Percentiles rank a stretch among this genome's conserved stretches.
Conservation (phyloP, 2,329 filamentous ascomycete species). For the Mariannaea sp. region DNA sequence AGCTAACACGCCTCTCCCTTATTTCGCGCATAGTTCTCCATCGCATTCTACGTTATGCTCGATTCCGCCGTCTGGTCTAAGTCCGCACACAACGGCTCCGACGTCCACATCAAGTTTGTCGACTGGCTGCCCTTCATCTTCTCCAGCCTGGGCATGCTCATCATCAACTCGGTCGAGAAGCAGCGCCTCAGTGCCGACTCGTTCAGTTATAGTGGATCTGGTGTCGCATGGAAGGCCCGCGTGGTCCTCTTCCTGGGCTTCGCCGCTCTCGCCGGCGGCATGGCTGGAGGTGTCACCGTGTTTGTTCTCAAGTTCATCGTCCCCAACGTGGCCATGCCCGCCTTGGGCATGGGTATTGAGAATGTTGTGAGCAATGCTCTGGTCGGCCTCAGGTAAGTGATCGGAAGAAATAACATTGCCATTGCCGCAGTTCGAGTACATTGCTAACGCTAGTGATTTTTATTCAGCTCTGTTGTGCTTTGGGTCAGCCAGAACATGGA, state of each 20-base stretch:
- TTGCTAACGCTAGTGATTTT: constrained; percentile 29
- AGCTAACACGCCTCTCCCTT: constrained; percentile 22
- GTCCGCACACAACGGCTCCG: constrained; percentile 61
- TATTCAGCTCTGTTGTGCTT: constrained; percentile 64
- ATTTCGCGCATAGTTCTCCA: constrained; percentile 62
- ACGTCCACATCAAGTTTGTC: constrained; percentile 66
- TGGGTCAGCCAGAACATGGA: constrained; percentile 76
- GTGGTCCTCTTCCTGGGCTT: constrained; percentile 71
- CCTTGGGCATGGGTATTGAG: constrained; percentile 67
- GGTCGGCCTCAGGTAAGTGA: constrained; percentile 62
- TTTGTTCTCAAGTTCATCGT: constrained; percentile 70
- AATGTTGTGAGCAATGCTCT: constrained; percentile 69
- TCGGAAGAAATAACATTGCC: background rate
- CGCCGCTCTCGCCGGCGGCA: constrained; percentile 66
- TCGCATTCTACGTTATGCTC: constrained; percentile 72
- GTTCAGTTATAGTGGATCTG: constrained; percentile 65
- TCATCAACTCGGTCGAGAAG: constrained; percentile 74
- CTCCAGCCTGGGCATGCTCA: constrained; percentile 69
- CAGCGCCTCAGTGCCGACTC: constrained; percentile 66
- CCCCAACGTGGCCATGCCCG: constrained; percentile 60
- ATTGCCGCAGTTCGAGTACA: background rate
- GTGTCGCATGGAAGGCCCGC: constrained; percentile 71
- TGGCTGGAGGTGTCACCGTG: constrained; percentile 71
- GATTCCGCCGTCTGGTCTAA: constrained; percentile 71
- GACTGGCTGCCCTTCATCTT: constrained; percentile 74